Conservation (phyloP, 768 basidiomycete genomes). For the Boletus subcaerulescens region DNA sequence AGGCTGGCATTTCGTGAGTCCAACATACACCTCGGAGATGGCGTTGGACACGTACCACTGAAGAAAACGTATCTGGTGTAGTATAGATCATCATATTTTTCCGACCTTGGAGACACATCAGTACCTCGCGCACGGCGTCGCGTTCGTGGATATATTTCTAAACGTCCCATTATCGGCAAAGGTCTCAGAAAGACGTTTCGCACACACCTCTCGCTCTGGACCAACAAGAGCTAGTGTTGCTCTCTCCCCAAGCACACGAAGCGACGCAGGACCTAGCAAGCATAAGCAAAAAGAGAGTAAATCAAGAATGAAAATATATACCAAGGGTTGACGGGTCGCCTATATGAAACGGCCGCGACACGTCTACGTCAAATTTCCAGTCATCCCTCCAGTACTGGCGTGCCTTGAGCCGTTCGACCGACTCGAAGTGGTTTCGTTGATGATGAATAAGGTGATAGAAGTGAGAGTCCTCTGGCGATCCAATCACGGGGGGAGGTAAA, state of each 20-base stretch:
- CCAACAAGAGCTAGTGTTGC: slow-evolving; percentile 39
- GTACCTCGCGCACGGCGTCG: slow-evolving; percentile 72
- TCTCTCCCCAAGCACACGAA: slow-evolving; percentile 37
- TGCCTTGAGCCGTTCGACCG: slow-evolving; percentile 59
- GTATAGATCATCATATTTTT: slow-evolving; percentile 54
- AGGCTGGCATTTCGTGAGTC: slow-evolving; percentile 35
- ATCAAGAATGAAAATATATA: slow-evolving; percentile 21
- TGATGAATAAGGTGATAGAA: background rate
- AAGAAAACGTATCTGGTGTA: slow-evolving; percentile 31
- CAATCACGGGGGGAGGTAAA: slow-evolving; percentile 4
- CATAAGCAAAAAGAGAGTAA: background rate
- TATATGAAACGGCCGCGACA: slow-evolving; percentile 51
- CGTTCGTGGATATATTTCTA: slow-evolving; percentile 73
- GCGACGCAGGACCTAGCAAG: slow-evolving; percentile 44
- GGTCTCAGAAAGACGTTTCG: background rate
- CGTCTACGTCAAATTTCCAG: slow-evolving; percentile 51
- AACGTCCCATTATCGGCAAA: background rate
- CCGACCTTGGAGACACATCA: slow-evolving; percentile 73
- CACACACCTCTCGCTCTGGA: slow-evolving; percentile 41
- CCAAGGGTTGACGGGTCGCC: slow-evolving; percentile 75
- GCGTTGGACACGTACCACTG: slow-evolving; percentile 26
- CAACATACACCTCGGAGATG: background rate
- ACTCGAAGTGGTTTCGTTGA: slow-evolving; percentile 37
- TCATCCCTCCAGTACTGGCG: slow-evolving; percentile 74
- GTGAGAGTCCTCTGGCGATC: background rate